A percentile compares a stretch with the other conserved stretches of the same genome.
Evolutionary conservation across 1,284 basidiomycete genomes (phyloP).

Genomic region (Boletellus deceptivus): DNA sequence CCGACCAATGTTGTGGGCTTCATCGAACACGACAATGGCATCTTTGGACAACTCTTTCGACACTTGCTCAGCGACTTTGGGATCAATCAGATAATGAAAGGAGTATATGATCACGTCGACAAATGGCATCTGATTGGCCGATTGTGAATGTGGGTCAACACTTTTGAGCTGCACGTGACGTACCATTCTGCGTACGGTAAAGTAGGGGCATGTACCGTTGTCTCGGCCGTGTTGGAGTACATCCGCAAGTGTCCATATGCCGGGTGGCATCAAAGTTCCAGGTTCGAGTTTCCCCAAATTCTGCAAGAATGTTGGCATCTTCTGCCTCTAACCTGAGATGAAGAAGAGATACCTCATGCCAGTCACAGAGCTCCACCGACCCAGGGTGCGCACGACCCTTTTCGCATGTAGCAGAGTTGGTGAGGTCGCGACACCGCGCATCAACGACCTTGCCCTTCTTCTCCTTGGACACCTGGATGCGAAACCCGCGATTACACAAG

Average conservation of each 20-base stretch:
- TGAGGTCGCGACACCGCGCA: conserved; percentile 94
- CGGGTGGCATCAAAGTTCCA: conserved; percentile 82
- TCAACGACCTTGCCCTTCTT: conserved; percentile 98
- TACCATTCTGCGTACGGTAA: conserved; percentile 95
- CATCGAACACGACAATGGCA: conserved; percentile 98
- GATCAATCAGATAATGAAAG: conserved; percentile 98
- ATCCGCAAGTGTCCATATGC: conserved; percentile 95
- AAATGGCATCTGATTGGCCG: conserved; percentile 78
- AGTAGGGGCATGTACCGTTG: conserved; percentile 92
- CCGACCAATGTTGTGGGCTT: conserved; percentile 97
- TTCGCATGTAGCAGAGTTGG: conserved; percentile 82
- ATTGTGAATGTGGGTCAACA: conserved; percentile 7
- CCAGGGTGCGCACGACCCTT: conserved; percentile 87
- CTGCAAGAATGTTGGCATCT: conserved; percentile 35
- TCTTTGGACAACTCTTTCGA: conserved; percentile 98
- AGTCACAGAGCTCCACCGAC: conserved; percentile 90
- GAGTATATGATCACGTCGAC: conserved; percentile 98
- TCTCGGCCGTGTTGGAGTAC: conserved; percentile 87
- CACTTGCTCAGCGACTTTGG: conserved; percentile 98
- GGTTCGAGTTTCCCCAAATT: conserved; percentile 79
- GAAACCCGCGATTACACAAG: conserved; percentile 5
- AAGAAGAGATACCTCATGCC: conserved; percentile 78
- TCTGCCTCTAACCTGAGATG: background rate
- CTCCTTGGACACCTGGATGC: conserved; percentile 81
- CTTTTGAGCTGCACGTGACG: conserved; percentile 17